Evolutionary conservation across 306 rosid genomes (phyloP), one percentile per base, ranked within the genome.

Genomic region (Vicia villosa): DNA sequence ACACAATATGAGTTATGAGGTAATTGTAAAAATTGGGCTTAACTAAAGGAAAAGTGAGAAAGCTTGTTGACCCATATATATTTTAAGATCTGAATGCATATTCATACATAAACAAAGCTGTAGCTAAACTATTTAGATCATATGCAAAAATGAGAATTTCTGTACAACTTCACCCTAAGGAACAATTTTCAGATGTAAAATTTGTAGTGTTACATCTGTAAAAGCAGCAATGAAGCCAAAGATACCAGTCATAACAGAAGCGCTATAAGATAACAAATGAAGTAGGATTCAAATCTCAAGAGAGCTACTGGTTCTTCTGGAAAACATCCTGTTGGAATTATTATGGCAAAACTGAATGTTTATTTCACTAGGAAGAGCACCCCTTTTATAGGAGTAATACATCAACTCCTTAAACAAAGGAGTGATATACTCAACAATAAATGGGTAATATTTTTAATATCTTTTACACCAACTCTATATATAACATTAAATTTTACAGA

Each of bases 211-310:
- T 40, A 69, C 38, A 36, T 14, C 51, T 65, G 42, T 26, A 51
- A 60, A 72, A 43, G 72, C 54, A 19, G 66, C 65, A 69, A 65
- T 11, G 12, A 57, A 49, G 41, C 37, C 52, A 22, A 26, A 32
- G 54, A 46, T 49, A 37, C 58, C 63, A 69, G 68, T 64, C 56
- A 28, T 56, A 28, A 69, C 19, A 73, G 38, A 77, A 38, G 58
- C 14, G 4, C 65, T 34, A 41, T 50, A 20, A 59, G 65, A 77
- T 49, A 63, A 22, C 28, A 65, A 24, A 37, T 57, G 32, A 16
- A 70, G 72, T 9, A 14, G 22, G 63, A 15, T 50, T 66, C 14
- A 28, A 47, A 61, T 15, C 30, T 66, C 14, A 28, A 47, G 43
- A 55, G 55, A 37, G 43, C 41, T 19, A 16, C 32, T 4, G 20